phyloP scores from a whole-genome alignment of 331 rosid species.

The Malus hybrid region DNA sequence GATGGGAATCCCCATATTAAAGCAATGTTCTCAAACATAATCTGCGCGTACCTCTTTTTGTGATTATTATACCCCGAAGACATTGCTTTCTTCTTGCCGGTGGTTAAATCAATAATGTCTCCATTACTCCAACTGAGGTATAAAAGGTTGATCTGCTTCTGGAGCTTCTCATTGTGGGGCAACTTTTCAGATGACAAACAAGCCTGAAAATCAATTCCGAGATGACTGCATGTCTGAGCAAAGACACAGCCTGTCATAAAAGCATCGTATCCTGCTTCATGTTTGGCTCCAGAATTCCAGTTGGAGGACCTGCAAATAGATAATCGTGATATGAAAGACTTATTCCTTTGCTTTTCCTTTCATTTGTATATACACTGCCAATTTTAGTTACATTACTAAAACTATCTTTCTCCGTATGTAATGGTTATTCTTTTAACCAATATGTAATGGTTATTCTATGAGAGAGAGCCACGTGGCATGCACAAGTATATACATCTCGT shows the following conservation, averaged over 20 bases:
- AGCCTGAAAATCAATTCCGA: conserved; percentile 58
- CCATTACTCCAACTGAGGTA: conserved; percentile 76
- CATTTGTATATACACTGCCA: neutral
- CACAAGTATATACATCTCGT: neutral
- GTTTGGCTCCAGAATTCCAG: conserved; percentile 96
- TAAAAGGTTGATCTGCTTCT: conserved; percentile 56
- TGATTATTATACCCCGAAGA: conserved; percentile 17
- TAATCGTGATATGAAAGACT: neutral
- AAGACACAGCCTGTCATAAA: conserved; percentile 96
- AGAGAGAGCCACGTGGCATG: no score
- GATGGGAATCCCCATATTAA: conserved; percentile 75
- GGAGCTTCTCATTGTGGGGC: conserved; percentile 48
- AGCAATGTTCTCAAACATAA: conserved; percentile 61
- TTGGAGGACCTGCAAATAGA: conserved; percentile 59
- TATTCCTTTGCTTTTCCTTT: neutral
- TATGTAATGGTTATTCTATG: neutral
- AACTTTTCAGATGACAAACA: conserved; percentile 36
- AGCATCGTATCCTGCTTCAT: conserved; percentile 98
- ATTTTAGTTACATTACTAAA: neutral
- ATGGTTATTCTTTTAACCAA: no score
- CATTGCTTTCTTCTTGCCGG: conserved; percentile 42
- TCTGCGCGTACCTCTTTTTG: conserved; percentile 34
- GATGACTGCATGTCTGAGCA: conserved; percentile 69
- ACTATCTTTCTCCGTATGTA: neutral
- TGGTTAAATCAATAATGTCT: conserved; percentile 66